These are phyloP conservation scores for Salix suchowensis DNA, from an alignment of 345 rosid genomes.

Conservation along the genomic window DNA sequence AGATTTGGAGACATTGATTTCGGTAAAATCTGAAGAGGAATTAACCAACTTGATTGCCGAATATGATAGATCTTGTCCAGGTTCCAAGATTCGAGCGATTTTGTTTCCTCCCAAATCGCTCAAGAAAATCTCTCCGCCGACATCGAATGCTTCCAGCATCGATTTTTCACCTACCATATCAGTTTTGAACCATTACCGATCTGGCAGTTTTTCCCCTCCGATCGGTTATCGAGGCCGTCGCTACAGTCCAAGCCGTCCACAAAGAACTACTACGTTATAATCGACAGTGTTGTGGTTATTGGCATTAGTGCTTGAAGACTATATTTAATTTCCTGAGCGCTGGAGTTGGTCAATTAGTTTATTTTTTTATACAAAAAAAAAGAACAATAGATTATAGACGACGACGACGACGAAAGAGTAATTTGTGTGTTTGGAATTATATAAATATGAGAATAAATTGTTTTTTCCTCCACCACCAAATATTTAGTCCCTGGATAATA, in stretches of 20 bases:
- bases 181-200: conserved; percentile 3
- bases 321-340: neutral
- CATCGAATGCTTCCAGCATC: conserved; percentile 34
- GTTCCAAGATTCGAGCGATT: conserved; percentile 25
- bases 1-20: conserved; percentile 71
- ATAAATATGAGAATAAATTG: neutral
- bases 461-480: neutral
- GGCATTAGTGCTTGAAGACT: conserved; percentile 18
- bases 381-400: neutral
- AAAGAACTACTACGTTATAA: conserved; percentile 19
- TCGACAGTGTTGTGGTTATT: conserved; percentile 10
- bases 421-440: neutral
- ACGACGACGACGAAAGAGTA: neutral
- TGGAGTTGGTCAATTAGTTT: neutral
- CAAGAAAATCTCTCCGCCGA: conserved; percentile 46
- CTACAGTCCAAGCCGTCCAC: conserved; percentile 20
- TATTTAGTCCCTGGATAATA: neutral
- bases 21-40: conserved; percentile 78
- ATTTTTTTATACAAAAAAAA: neutral
- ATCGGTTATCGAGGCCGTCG: conserved; percentile 23
- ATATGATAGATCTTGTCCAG: conserved; percentile 15
- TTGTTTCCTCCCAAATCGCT: conserved; percentile 30
- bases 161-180: conserved; percentile 26
- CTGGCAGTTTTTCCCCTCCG: conserved; percentile 24
- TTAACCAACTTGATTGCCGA: conserved; percentile 37